phyloP scores from a whole-genome alignment of 1,284 basidiomycete species.

The Cryptococcus sp. region DNA sequence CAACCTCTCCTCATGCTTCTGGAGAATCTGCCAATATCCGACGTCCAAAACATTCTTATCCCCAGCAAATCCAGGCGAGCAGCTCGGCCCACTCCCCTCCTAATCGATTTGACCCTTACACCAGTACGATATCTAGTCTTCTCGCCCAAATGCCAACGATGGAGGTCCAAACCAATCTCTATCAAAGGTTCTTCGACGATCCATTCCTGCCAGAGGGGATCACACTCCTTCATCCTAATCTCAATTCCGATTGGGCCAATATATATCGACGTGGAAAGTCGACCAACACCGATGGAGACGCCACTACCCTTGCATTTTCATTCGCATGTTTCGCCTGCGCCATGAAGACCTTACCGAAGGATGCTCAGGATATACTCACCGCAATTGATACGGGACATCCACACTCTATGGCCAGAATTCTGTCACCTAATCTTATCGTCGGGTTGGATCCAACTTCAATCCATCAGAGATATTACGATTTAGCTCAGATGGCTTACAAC shows the following conservation, averaged over 20 bases:
- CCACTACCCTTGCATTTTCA: conserved; percentile 37
- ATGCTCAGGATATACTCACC: conserved; percentile 15
- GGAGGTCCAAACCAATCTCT: conserved; percentile 36
- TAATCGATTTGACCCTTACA: too few relatives aligned
- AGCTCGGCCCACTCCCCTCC: too few relatives aligned
- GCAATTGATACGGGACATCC: too few relatives aligned
- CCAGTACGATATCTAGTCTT: too few relatives aligned
- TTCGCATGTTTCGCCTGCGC: conserved; percentile 29
- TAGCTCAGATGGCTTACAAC: conserved; percentile 30
- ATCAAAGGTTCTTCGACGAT: conserved; percentile 40
- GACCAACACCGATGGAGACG: conserved; percentile 30
- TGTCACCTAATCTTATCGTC: conserved; percentile 12
- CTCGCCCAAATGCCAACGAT: conserved; percentile 31
- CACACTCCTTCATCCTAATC: conserved; percentile 37
- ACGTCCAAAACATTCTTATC: too few relatives aligned
- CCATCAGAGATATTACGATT: conserved; percentile 42
- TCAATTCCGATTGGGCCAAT: conserved; percentile 30
- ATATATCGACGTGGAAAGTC: conserved; percentile 24
- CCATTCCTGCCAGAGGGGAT: conserved; percentile 42
- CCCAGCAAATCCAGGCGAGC: too few relatives aligned
- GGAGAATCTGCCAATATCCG: too few relatives aligned
- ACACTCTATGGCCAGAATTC: conserved; percentile 8
- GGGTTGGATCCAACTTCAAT: conserved; percentile 31
- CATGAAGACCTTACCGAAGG: conserved; percentile 1
- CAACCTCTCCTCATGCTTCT: too few relatives aligned